Evolutionary conservation across 2,329 filamentous ascomycete genomes (phyloP).

Genomic region (Fonsecaea monophora): DNA sequence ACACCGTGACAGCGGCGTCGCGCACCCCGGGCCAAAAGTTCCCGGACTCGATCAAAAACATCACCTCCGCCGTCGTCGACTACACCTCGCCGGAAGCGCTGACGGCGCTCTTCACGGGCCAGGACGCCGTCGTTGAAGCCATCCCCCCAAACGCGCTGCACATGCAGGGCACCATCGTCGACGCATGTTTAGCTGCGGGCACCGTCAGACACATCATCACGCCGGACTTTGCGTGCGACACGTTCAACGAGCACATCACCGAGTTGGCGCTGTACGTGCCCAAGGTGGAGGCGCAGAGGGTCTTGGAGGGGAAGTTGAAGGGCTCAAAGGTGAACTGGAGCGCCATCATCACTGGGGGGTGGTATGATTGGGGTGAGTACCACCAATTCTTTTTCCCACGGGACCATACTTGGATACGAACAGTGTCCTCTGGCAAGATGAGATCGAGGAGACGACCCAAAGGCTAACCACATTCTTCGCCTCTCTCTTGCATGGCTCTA

Average conservation of each 20-base stretch:
- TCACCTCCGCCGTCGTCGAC: conserved; percentile 40
- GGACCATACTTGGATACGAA: too few species aligned
- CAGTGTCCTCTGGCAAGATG: too few species aligned
- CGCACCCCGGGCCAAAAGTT: conserved; percentile 35
- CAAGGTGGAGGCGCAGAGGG: conserved; percentile 28
- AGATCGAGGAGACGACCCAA: too few species aligned
- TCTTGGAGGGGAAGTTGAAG: conserved; percentile 23
- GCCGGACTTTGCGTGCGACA: conserved; percentile 26
- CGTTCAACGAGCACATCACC: conserved; percentile 23
- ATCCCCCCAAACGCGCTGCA: conserved; percentile 23
- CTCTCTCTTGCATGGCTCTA: not conserved
- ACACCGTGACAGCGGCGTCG: conserved; percentile 40
- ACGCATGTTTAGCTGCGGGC: conserved; percentile 18
- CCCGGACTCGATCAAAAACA: conserved; percentile 31
- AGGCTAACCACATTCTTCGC: not conserved
- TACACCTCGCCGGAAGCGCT: conserved; percentile 40
- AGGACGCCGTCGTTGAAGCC: conserved; percentile 43
- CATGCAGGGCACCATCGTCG: conserved; percentile 19
- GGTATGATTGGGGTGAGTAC: conserved; percentile 29
- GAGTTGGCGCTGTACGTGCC: conserved; percentile 25
- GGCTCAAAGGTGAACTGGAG: conserved; percentile 18
- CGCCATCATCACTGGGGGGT: conserved; percentile 28
- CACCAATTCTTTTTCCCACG: not conserved
- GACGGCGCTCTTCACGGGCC: conserved; percentile 40
- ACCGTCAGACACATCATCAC: conserved; percentile 29